Conservation (phyloP, 2,329 filamentous ascomycete species). For the Aspergillus pseudotamarii region DNA sequence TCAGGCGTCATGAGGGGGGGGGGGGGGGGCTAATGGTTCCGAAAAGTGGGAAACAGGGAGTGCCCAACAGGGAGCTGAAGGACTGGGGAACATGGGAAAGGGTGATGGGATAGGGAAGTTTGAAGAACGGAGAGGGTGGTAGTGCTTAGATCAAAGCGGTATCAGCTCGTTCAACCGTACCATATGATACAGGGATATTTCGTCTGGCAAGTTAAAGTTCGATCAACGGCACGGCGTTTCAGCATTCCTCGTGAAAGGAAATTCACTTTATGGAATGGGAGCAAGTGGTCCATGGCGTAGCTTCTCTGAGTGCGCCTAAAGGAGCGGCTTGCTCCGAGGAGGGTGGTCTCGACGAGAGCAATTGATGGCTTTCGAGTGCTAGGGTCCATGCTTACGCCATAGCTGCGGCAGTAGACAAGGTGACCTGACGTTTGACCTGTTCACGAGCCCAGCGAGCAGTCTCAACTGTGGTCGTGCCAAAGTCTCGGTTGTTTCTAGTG, state of each 20-base stretch:
- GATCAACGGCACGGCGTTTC: conserved; percentile 18
- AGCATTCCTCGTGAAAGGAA: conserved; percentile 13
- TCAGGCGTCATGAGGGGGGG: conserved; percentile 18
- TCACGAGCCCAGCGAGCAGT: conserved; percentile 97
- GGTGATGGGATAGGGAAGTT: conserved; percentile 5
- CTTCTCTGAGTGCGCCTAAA: conserved; percentile 21
- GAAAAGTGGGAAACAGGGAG: conserved; percentile 22
- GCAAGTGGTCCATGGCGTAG: conserved; percentile 19
- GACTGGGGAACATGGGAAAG: conserved; percentile 1
- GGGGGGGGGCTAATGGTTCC: conserved; percentile 18
- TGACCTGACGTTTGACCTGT: conserved; percentile 86
- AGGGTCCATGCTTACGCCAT: conserved; percentile 37
- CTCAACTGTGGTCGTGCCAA: conserved; percentile 79
- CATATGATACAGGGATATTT: neutral
- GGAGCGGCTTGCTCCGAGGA: conserved; percentile 17
- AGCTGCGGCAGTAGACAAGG: conserved; percentile 39
- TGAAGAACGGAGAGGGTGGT: conserved; percentile 5
- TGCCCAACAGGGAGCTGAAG: neutral
- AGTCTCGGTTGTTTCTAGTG: conserved; percentile 86
- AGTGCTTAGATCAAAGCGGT: conserved; percentile 3
- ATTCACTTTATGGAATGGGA: conserved; percentile 11
- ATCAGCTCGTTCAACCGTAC: conserved; percentile 1
- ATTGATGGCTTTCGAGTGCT: conserved; percentile 10
- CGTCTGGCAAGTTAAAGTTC: conserved; percentile 6
- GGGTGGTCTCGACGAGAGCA: conserved; percentile 17